Conservation (phyloP, 371 early-diverging fungal genomes). For the Apophysomyces sp. region DNA sequence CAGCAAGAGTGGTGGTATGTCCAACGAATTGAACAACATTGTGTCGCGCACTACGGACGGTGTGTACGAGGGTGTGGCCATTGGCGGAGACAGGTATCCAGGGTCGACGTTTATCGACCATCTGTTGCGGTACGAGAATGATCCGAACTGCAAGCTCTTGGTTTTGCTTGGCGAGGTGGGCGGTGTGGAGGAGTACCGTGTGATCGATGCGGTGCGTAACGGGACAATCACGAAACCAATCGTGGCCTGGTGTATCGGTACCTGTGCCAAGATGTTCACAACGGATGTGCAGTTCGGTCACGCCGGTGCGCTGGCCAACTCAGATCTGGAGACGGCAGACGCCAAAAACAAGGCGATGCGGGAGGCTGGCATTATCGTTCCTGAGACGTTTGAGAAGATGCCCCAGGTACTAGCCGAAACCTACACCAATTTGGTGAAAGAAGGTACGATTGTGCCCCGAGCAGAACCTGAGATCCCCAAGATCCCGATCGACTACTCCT, state of each 20-base stretch:
- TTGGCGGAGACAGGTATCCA: constrained; percentile 96
- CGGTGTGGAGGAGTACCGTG: constrained; percentile 93
- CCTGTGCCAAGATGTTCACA: constrained; percentile 95
- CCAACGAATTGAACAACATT: constrained; percentile 97
- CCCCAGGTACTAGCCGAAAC: constrained; percentile 75
- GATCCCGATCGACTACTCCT: constrained; percentile 96
- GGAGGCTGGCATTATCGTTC: constrained; percentile 85
- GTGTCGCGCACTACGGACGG: constrained; percentile 91
- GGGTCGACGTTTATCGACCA: constrained; percentile 98
- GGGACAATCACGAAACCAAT: constrained; percentile 92
- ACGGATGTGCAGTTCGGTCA: constrained; percentile 97
- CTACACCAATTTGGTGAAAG: constrained; percentile 72
- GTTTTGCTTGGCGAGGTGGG: constrained; percentile 95
- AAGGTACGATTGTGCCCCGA: constrained; percentile 63
- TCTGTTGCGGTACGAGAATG: constrained; percentile 86
- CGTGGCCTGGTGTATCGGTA: constrained; percentile 97
- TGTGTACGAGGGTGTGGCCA: constrained; percentile 96
- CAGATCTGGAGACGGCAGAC: constrained; percentile 90
- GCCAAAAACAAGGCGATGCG: constrained; percentile 91
- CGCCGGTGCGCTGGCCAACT: constrained; percentile 94
- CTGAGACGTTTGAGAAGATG: constrained; percentile 91
- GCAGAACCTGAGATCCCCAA: constrained; percentile 91
- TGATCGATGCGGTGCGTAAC: constrained; percentile 85
- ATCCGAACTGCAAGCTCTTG: constrained; percentile 89
- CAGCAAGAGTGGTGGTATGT: constrained; percentile 97